These are phyloP conservation scores for Dichotomopilus funicola DNA, from an alignment of 2,329 filamentous ascomycete species.

Conservation along the genomic window DNA sequence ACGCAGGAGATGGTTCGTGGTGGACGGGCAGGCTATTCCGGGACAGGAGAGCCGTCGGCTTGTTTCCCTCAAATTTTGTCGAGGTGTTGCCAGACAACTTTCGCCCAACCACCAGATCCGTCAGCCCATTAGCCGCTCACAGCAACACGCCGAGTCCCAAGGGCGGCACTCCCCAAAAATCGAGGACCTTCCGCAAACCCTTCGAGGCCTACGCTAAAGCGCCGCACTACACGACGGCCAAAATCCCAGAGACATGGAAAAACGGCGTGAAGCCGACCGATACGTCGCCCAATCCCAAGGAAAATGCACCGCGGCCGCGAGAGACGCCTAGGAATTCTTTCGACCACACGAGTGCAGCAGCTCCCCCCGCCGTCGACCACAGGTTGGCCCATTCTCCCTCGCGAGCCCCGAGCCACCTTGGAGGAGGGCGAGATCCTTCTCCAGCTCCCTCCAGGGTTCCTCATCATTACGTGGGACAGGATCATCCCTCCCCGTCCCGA, in stretches of 20 bases:
- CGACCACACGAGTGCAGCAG: constrained; percentile 21
- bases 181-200: constrained; percentile 58
- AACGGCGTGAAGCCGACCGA: constrained; percentile 35
- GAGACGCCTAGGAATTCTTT: constrained; percentile 38
- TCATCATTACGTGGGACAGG: background rate
- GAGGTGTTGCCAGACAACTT: constrained; percentile 80
- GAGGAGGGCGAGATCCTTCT: constrained; percentile 6
- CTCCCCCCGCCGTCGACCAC: constrained; percentile 27
- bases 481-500: background rate
- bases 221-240: constrained; percentile 58
- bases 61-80: constrained; percentile 97
- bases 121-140: constrained; percentile 50
- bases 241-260: constrained; percentile 52
- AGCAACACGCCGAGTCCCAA: constrained; percentile 49
- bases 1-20: constrained; percentile 96
- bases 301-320: constrained; percentile 34
- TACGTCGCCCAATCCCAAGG: constrained; percentile 49
- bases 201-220: constrained; percentile 63
- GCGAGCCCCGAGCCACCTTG: constrained; percentile 1
- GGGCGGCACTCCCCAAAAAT: constrained; percentile 48
- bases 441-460: constrained; percentile 3
- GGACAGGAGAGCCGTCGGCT: constrained; percentile 82
- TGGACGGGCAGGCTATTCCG: constrained; percentile 91
- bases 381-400: constrained; percentile 19
- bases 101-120: constrained; percentile 61